Percentiles rank a stretch among this genome's conserved stretches.
phyloP scores from a whole-genome alignment of 306 rosid species.

The Betula pendula region DNA sequence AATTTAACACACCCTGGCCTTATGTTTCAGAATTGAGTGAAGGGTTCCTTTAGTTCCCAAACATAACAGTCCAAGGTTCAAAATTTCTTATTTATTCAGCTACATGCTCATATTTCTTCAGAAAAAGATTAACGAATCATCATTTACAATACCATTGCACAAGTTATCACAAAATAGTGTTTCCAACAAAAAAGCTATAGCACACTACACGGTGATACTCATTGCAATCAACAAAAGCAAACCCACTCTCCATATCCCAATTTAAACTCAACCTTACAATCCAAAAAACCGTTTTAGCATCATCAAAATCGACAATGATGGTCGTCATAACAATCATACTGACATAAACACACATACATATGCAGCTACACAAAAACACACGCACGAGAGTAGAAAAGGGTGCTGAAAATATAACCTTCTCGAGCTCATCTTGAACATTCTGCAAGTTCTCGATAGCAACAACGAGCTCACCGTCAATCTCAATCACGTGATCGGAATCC shows the following conservation, averaged over 20 bases:
- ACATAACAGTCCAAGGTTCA: neutral
- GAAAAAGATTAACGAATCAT: neutral
- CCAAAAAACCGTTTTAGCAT: neutral
- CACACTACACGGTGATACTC: neutral
- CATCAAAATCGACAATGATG: constrained; percentile 5
- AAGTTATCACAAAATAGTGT: neutral
- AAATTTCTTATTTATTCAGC: neutral
- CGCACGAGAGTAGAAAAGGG: neutral
- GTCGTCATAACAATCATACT: neutral
- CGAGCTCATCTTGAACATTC: constrained; percentile 62
- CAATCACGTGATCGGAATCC: constrained; percentile 38
- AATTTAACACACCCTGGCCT: neutral
- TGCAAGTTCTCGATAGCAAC: constrained; percentile 52
- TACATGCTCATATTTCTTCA: neutral
- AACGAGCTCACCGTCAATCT: constrained; percentile 42
- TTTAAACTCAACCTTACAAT: constrained; percentile 6
- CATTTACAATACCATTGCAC: neutral
- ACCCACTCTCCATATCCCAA: neutral
- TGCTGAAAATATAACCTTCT: constrained; percentile 36
- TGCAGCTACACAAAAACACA: neutral
- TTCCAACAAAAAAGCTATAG: neutral
- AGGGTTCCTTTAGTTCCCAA: neutral
- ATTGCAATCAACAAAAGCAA: neutral
- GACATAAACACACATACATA: neutral
- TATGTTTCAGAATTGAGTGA: neutral